A percentile compares a stretch with the other conserved stretches of the same genome.
Conservation (phyloP, 1,284 basidiomycete species). For the Mycena citricolor region DNA sequence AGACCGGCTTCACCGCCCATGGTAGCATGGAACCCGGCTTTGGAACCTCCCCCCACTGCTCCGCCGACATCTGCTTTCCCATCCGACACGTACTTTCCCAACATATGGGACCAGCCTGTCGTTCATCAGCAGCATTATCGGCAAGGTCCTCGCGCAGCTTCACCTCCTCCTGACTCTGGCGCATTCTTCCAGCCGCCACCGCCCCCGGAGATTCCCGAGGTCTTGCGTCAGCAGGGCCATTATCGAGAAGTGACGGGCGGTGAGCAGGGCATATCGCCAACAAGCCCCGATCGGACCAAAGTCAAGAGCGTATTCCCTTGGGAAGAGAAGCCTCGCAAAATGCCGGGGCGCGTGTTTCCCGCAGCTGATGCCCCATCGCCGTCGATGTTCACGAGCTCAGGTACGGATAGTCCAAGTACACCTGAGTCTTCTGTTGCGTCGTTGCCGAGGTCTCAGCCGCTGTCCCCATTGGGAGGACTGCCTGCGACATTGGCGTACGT, state of each 20-base stretch:
- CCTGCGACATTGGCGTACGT: slow-evolving; percentile 60
- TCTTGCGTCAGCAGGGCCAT: slow-evolving; percentile 58
- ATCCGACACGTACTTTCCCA: slow-evolving; percentile 67
- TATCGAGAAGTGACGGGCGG: slow-evolving; percentile 59
- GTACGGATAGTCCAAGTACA: slow-evolving; percentile 34
- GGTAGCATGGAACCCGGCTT: slow-evolving; percentile 64
- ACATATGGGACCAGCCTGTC: slow-evolving; percentile 66
- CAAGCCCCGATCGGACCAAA: slow-evolving; percentile 71
- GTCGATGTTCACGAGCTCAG: slow-evolving; percentile 44
- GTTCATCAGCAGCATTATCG: slow-evolving; percentile 36
- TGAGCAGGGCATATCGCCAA: slow-evolving; percentile 35
- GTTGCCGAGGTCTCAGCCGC: slow-evolving; percentile 27
- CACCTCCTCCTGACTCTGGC: slow-evolving; percentile 36
- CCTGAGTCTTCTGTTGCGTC: slow-evolving; percentile 33
- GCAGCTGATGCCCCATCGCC: slow-evolving; percentile 59
- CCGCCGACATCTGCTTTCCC: slow-evolving; percentile 57
- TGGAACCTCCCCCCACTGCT: slow-evolving; percentile 70
- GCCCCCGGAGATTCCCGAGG: slow-evolving; percentile 56
- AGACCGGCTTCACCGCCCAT: slow-evolving; percentile 62
- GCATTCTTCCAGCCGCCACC: slow-evolving; percentile 64
- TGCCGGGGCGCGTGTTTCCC: slow-evolving; percentile 79
- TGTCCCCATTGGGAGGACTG: slow-evolving; percentile 45
- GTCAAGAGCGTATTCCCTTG: slow-evolving; percentile 90
- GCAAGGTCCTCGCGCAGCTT: slow-evolving; percentile 33
- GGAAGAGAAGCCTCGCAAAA: slow-evolving; percentile 72